These are phyloP conservation scores for Platismatia glauca DNA, from an alignment of 495 filamentous ascomycete species.

Conservation along the genomic window DNA sequence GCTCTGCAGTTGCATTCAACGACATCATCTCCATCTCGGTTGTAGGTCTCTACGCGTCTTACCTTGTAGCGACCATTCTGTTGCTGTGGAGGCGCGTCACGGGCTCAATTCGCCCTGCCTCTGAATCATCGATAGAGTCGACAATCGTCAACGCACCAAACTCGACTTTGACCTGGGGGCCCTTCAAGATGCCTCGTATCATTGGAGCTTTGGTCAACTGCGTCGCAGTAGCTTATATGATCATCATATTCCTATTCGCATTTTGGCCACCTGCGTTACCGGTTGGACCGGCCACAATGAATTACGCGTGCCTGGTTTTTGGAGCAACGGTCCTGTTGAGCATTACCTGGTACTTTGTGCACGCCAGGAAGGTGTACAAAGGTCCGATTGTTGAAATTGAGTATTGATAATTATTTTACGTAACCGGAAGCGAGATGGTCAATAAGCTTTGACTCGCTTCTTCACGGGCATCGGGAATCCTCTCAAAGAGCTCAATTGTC, in stretches of 20 bases:
- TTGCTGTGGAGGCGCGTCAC: neutral
- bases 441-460: too few relatives aligned
- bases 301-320: constrained; percentile 31
- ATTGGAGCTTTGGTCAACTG: too few relatives aligned
- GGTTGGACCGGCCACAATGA: constrained; percentile 28
- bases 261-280: constrained; percentile 28
- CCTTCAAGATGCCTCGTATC: too few relatives aligned
- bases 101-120: neutral
- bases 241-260: constrained; percentile 26
- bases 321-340: constrained; percentile 19
- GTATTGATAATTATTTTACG: too few relatives aligned
- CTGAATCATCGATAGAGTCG: too few relatives aligned
- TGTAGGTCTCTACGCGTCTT: neutral
- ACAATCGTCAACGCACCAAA: too few relatives aligned
- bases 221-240: neutral
- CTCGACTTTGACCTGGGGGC: too few relatives aligned
- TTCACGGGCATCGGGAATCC: too few relatives aligned
- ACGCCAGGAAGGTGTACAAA: neutral
- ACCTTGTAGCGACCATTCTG: neutral
- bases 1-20: neutral
- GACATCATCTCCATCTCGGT: neutral
- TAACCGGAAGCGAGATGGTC: too few relatives aligned
- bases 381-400: constrained; percentile 5
- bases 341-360: neutral
- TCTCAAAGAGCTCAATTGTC: neutral